phyloP scores from a whole-genome alignment of 768 basidiomycete species.

The Heimioporus sp. region DNA sequence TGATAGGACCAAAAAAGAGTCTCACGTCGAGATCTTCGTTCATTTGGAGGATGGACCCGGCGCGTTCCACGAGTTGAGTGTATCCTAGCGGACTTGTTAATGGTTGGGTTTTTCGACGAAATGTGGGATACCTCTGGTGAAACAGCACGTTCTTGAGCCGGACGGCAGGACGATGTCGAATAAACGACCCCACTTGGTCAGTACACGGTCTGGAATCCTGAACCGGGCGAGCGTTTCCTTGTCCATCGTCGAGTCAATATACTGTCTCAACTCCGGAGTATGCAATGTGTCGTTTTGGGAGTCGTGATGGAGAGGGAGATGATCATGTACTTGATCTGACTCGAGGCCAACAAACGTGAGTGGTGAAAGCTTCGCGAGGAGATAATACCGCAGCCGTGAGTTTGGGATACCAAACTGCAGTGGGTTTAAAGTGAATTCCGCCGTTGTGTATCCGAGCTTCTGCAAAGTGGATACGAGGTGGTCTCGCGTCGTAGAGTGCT shows the following conservation, averaged over 20 bases:
- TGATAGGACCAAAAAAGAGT: not conserved
- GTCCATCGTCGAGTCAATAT: constrained; percentile 10
- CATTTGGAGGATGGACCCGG: constrained; percentile 76
- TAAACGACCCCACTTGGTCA: constrained; percentile 72
- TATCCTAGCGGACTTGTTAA: constrained; percentile 50
- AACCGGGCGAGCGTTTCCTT: constrained; percentile 23
- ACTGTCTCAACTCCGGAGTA: constrained; percentile 4
- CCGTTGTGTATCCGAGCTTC: constrained; percentile 51
- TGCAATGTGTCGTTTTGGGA: constrained; percentile 7
- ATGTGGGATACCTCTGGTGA: constrained; percentile 60
- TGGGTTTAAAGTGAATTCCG: constrained; percentile 70
- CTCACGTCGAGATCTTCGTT: constrained; percentile 64
- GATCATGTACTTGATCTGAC: constrained; percentile 39
- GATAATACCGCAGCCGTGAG: constrained; percentile 77
- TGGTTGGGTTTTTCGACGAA: not conserved
- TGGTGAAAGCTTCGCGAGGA: constrained; percentile 59
- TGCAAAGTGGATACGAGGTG: constrained; percentile 52
- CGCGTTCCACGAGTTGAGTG: constrained; percentile 70
- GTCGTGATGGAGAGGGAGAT: constrained; percentile 50
- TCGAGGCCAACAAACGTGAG: constrained; percentile 34
- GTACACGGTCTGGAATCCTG: constrained; percentile 56
- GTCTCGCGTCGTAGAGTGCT: constrained; percentile 66
- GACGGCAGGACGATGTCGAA: constrained; percentile 79
- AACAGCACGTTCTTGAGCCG: constrained; percentile 66
- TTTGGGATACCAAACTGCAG: constrained; percentile 81